Evolutionary conservation across 257 asterid species (phyloP), one percentile per base, ranked within the genome.

Genomic region (Solanum commersonii): DNA sequence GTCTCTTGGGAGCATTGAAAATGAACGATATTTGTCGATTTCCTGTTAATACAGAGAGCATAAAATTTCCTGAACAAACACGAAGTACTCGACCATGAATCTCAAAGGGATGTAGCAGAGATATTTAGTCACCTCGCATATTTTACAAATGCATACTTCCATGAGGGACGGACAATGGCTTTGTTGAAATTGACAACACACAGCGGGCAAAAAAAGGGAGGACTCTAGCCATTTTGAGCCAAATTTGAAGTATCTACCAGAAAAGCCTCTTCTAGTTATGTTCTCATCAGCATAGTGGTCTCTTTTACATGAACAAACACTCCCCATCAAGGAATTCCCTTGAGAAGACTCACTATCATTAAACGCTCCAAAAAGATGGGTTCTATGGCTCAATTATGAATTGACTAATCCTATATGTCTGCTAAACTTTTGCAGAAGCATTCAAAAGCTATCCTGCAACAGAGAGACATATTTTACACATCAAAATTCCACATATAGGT

Each of bases 251-350:
- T 92, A 97, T 90, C 95, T 93, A 76, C 97, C 94, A 1, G 98
- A 93, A 87, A 91, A 89, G 63, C 96, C 96, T 92, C 88, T 71
- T 46, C 95, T 89, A 77, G 92, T 91, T 78, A 84, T 86, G 79
- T 82, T 91, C 84, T 97, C 98, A 78, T 95, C 98, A 71, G 89
- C 97, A 87, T 76, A 94, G 84, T 93, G 95, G 92, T 91, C 98
- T 72, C 94, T 94, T 94, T 97, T 97, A 89, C 98, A 93, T 22
- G 99, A 97, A 92, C 98, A 97, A 88, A 93, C 98, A 89, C 98
- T 94, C 89, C 99, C 99, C 99, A 97, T 97, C 90, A 86, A 86
- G 37, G 88, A 85, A 29, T 67, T 70, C 27, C 27, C 68, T 67
- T 49, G 18, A 67, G 16, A 38, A 16, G 81, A 44, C 23, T 14